Base-by-base conservation (phyloP, 768 basidiomycete species). In the Tricholoma hemisulphureum region DNA sequence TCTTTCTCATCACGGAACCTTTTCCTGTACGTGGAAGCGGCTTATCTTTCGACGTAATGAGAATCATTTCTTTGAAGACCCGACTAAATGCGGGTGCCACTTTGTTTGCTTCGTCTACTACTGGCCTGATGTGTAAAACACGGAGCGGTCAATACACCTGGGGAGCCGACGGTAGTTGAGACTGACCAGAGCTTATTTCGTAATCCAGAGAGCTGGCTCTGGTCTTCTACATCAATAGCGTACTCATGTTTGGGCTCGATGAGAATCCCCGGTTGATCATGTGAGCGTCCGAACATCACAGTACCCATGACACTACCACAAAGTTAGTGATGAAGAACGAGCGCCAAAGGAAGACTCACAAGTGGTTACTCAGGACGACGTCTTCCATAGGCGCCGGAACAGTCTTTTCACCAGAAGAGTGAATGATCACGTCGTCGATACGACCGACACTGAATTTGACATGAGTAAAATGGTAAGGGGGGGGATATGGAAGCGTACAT, bases 51-150 rank as follows among this genome's bases (percentile, higher is more conserved):
- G 70, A 66, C 0, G 80, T 71, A 13, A 82, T 64, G 26, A 83
- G 41, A 34, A 84, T 79, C 79, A 83, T 80, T 61, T 84, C 78
- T 59, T 78, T 79, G 67, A 78, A 79, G 11, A 80, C 69, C 7
- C 74, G 66, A 54, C 75, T 77, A 46, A 73, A 78, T 0, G 67
- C 55, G 0, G 80, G 77, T 0, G 73, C 71, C 2, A 63, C 62
- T 20, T 59, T 66, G 61, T 80, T 80, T 2, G 77, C 78, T 21
- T 77, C 69, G 24, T 77, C 77, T 6, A 79, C 69, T 9, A 66
- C 60, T 3, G 64, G 69, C 73, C 73, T 78, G 52, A 32, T 9
- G 26, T 10, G 16, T 24, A n/a, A 18, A 6, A 50, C 20, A 43
- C 4, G 1, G 8, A 29, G 24, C n/a, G 34, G 10, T 64, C 2